Conservation (phyloP, 805 yeast species). For the Dipodascopsis uninucleata region DNA sequence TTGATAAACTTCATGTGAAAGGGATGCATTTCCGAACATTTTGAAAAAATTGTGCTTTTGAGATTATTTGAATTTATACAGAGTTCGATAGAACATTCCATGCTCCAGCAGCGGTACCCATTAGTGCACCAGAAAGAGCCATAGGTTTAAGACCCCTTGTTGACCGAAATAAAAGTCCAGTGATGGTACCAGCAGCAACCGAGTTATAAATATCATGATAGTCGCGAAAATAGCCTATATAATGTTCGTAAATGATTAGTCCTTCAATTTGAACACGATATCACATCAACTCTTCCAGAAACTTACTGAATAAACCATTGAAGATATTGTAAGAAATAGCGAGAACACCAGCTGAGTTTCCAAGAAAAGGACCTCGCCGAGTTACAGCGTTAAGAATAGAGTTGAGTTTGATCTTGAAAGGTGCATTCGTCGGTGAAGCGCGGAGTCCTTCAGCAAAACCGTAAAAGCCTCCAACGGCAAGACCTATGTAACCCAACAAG, state of each 20-base stretch:
- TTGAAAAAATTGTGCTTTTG: no score
- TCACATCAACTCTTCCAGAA: not conserved
- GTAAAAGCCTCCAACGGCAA: conserved; percentile 84
- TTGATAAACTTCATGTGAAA: no score
- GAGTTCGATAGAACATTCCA: conserved; percentile 18
- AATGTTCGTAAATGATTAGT: not conserved
- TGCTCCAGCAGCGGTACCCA: conserved; percentile 23
- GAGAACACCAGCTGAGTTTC: conserved; percentile 91
- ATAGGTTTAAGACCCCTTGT: conserved; percentile 82
- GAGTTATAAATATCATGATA: conserved; percentile 85
- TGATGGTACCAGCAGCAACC: conserved; percentile 79
- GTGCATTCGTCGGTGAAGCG: conserved; percentile 68
- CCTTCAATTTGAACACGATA: not conserved
- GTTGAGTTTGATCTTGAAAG: conserved; percentile 79
- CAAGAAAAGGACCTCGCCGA: conserved; percentile 91
- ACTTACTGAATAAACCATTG: conserved; percentile 50
- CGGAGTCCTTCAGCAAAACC: conserved; percentile 85
- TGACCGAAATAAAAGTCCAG: conserved; percentile 89
- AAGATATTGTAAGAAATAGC: conserved; percentile 84
- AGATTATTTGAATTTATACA: not conserved
- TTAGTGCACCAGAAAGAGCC: conserved; percentile 70
- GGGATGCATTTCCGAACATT: no score
- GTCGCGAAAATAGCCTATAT: conserved; percentile 74
- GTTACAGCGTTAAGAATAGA: conserved; percentile 89
- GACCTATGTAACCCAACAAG: conserved; percentile 43